phyloP scores from a whole-genome alignment of 306 rosid genomes.

The Trifolium pratense region DNA sequence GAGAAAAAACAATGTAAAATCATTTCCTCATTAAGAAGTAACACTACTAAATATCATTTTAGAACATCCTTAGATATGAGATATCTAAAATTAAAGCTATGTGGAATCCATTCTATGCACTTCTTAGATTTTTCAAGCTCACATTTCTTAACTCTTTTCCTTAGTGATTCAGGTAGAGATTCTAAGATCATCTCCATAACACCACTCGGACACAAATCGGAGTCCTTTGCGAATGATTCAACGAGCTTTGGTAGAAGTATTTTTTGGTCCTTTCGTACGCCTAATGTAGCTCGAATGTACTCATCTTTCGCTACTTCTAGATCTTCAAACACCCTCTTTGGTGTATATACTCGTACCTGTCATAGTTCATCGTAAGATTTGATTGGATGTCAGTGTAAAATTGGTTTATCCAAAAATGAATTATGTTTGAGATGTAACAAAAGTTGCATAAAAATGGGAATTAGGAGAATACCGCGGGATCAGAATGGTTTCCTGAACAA shows the following conservation, averaged over 20 bases:
- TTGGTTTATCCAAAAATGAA: background rate
- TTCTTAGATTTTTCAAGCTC: conserved; percentile 62
- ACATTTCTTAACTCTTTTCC: conserved; percentile 69
- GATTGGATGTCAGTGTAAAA: background rate
- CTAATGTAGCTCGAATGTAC: conserved; percentile 79
- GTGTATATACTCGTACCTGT: conserved; percentile 80
- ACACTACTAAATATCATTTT: conserved; percentile 51
- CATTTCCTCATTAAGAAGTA: conserved; percentile 1
- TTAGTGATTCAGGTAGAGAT: conserved; percentile 70
- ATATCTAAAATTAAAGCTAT: conserved; percentile 81
- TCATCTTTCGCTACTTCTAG: conserved; percentile 79
- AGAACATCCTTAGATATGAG: conserved; percentile 81
- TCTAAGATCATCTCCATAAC: conserved; percentile 75
- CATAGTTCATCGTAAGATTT: conserved; percentile 20
- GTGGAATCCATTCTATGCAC: conserved; percentile 83
- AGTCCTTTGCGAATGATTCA: conserved; percentile 75
- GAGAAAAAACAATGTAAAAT: conserved; percentile 6
- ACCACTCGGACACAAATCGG: conserved; percentile 63
- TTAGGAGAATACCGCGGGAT: conserved; percentile 75
- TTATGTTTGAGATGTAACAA: background rate
- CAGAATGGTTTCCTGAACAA: conserved; percentile 94
- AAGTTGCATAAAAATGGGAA: conserved; percentile 12
- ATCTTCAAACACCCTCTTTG: conserved; percentile 72
- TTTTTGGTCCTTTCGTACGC: conserved; percentile 78
- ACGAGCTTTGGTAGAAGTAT: conserved; percentile 80